Evolutionary conservation across 2,329 filamentous ascomycete species (phyloP).

Genomic region (Apiospora malaysiana): DNA sequence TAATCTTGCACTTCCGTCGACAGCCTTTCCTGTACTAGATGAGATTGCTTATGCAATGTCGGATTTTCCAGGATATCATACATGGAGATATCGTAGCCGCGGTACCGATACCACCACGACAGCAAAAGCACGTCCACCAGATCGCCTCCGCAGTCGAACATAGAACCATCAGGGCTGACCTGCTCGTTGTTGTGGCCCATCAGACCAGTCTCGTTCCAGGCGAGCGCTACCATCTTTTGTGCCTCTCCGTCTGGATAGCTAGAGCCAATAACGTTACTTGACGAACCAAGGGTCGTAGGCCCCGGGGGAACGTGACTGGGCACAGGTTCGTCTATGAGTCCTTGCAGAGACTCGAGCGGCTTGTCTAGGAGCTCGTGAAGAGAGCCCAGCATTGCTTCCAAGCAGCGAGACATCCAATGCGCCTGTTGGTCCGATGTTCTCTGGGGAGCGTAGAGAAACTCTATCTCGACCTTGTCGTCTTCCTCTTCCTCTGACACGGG

Average conservation of each 20-base stretch:
- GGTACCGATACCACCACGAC: background rate
- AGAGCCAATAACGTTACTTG: too few species aligned
- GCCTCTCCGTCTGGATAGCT: background rate
- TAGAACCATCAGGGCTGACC: background rate
- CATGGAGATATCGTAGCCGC: background rate
- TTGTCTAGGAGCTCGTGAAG: background rate
- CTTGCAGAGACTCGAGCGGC: background rate
- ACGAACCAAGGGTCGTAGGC: too few species aligned
- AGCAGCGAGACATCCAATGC: background rate
- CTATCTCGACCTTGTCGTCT: background rate
- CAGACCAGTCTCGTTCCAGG: background rate
- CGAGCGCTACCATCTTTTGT: background rate
- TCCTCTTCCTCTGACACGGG: background rate
- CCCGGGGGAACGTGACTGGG: background rate
- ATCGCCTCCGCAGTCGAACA: background rate
- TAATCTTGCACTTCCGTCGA: too few species aligned
- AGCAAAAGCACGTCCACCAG: background rate
- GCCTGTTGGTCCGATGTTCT: background rate
- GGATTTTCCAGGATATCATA: background rate
- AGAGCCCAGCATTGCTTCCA: background rate
- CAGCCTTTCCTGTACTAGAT: background rate
- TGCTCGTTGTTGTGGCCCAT: accelerated
- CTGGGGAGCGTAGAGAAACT: background rate
- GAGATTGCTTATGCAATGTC: background rate
- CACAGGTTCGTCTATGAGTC: background rate